Evolutionary conservation across 2,329 filamentous ascomycete species (phyloP).

Genomic region (Colletotrichum sp.): DNA sequence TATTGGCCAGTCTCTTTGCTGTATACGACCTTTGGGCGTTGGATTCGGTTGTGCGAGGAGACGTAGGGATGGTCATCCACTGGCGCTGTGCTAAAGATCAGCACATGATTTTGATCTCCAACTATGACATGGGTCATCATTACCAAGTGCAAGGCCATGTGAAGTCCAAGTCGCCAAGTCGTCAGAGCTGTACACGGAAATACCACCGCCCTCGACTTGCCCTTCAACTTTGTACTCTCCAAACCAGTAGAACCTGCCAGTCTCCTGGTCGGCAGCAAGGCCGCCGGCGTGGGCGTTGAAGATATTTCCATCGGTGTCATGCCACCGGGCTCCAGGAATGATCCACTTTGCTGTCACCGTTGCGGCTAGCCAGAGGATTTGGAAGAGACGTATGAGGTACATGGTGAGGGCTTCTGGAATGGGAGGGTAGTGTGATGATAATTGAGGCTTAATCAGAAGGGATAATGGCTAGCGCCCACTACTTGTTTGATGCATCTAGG

Average conservation of each 20-base stretch:
- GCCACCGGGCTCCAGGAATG: constrained; percentile 65
- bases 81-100: constrained; percentile 28
- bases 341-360: constrained; percentile 55
- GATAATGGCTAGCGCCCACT: accelerated
- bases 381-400: neutral
- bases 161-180: constrained; percentile 63
- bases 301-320: constrained; percentile 61
- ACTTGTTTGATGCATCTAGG: neutral
- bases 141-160: constrained; percentile 60
- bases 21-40: constrained; percentile 66
- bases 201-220: constrained; percentile 62
- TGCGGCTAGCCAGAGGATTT: constrained; percentile 1
- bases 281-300: constrained; percentile 67
- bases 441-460: neutral
- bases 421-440: neutral
- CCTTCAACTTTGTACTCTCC: constrained; percentile 65
- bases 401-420: accelerated
- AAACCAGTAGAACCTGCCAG: constrained; percentile 63
- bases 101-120: too few species aligned
- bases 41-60: constrained; percentile 59
- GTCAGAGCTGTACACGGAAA: constrained; percentile 64
- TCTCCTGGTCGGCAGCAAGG: constrained; percentile 54
- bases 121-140: too few species aligned
- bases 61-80: constrained; percentile 60
- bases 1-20: constrained; percentile 58